Conservation (phyloP, 352 stramenopile species). For the Globisporangium spinosum region DNA sequence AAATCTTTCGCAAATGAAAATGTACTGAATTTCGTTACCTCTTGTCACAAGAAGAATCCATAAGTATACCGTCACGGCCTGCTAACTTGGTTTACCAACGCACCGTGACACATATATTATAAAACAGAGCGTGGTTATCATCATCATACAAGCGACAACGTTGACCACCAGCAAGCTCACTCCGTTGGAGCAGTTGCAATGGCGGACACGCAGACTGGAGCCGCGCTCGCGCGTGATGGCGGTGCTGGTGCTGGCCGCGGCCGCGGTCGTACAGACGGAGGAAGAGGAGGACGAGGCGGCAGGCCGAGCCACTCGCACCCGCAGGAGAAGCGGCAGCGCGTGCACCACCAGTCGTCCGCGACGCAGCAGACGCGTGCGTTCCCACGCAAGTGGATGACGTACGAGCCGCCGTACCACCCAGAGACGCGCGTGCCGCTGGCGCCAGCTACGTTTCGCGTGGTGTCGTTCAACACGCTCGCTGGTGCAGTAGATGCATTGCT, state of each 20-base stretch:
- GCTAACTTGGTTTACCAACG: no score
- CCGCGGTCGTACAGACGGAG: background rate
- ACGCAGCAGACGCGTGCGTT: constrained; percentile 13
- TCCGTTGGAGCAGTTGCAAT: background rate
- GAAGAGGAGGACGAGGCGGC: background rate
- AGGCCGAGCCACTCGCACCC: background rate
- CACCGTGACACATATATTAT: no score
- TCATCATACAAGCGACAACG: no score
- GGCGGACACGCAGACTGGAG: background rate
- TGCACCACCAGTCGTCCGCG: background rate
- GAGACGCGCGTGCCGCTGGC: constrained; percentile 20
- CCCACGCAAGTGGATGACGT: constrained; percentile 47
- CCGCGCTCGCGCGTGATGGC: background rate
- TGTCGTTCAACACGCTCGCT: constrained; percentile 74
- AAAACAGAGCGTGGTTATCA: no score
- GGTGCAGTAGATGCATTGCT: constrained; percentile 21
- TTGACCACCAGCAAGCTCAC: no score
- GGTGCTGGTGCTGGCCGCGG: background rate
- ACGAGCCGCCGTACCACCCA: constrained; percentile 28
- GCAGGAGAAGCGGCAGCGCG: constrained; percentile 6
- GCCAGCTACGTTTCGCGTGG: constrained; percentile 49
- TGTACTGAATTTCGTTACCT: no score
- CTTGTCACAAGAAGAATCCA: no score
- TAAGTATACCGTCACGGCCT: no score
- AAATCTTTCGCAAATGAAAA: no score